Conservation (phyloP, 2,329 filamentous ascomycete genomes). For the Diaporthe sp. region DNA sequence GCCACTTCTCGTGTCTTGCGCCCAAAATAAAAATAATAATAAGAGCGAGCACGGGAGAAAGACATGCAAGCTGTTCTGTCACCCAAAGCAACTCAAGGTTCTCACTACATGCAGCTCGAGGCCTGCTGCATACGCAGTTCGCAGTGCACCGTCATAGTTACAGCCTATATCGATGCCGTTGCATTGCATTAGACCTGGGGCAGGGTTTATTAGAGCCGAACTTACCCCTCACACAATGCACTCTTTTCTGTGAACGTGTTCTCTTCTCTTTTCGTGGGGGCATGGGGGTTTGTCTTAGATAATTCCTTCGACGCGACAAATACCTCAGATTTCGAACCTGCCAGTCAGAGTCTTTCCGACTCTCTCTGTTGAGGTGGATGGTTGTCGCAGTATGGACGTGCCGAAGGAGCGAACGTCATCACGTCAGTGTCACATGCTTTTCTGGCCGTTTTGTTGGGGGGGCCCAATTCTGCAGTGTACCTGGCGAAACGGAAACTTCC, state of each 20-base stretch:
- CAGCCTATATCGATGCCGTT: not conserved
- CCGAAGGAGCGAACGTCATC: not conserved
- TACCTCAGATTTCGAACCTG: not conserved
- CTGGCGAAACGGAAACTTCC: constrained; percentile 7
- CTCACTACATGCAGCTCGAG: not conserved
- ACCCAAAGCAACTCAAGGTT: not conserved
- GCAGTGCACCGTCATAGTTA: not conserved
- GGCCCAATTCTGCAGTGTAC: not conserved
- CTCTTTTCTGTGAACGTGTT: not conserved
- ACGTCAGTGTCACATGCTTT: constrained; percentile 27
- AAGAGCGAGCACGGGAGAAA: too few species aligned
- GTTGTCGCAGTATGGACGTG: not conserved
- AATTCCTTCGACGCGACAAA: not conserved
- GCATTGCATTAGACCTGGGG: constrained; percentile 20
- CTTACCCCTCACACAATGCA: constrained; percentile 24
- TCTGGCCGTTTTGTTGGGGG: constrained; percentile 12
- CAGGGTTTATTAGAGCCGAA: constrained; percentile 13
- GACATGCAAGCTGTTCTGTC: not conserved
- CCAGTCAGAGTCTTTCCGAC: not conserved
- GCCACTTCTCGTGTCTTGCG: not conserved
- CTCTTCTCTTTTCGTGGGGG: constrained; percentile 10
- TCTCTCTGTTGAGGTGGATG: not conserved
- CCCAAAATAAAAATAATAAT: not conserved
- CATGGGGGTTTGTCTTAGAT: constrained; percentile 23
- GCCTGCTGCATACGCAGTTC: not conserved